Conservation (phyloP, 1,284 basidiomycete species). For the Ganoderma lucidum region DNA sequence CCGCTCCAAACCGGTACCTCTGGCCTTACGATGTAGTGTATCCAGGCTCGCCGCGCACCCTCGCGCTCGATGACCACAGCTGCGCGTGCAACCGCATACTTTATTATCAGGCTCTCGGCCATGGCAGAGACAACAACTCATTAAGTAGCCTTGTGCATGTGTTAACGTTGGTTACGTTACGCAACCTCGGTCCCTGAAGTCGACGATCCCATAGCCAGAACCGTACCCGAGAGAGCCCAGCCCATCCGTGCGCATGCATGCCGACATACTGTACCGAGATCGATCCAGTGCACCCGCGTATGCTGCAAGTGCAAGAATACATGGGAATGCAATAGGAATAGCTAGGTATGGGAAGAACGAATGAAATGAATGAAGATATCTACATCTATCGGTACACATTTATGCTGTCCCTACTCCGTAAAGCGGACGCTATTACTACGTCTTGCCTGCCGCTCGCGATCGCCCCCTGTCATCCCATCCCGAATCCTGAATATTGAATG, state of each 20-base stretch:
- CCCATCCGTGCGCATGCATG: neutral
- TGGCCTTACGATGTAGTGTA: too few relatives aligned
- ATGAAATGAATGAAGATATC: neutral
- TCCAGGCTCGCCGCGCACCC: too few relatives aligned
- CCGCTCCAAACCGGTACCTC: too few relatives aligned
- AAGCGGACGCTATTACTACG: neutral
- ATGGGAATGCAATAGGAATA: neutral
- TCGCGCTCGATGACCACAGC: too few relatives aligned
- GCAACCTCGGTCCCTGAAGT: too few relatives aligned
- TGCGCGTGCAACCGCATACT: too few relatives aligned
- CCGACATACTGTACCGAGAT: neutral
- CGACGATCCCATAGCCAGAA: too few relatives aligned
- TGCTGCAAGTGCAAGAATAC: neutral
- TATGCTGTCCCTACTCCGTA: neutral
- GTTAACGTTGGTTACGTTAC: too few relatives aligned
- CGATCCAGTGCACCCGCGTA: neutral
- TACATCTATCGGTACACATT: constrained; percentile 5
- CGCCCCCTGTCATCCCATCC: too few relatives aligned
- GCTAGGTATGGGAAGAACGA: neutral
- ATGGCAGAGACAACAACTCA: too few relatives aligned
- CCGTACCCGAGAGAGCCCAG: neutral
- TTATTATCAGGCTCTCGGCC: too few relatives aligned
- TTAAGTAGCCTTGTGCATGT: too few relatives aligned
- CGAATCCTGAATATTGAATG: neutral
- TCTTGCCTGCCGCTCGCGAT: neutral